A percentile compares a stretch with the other conserved stretches of the same genome.
These are phyloP conservation scores for Verbena officinalis DNA, from an alignment of 257 asterid species.

Conservation along the genomic window DNA sequence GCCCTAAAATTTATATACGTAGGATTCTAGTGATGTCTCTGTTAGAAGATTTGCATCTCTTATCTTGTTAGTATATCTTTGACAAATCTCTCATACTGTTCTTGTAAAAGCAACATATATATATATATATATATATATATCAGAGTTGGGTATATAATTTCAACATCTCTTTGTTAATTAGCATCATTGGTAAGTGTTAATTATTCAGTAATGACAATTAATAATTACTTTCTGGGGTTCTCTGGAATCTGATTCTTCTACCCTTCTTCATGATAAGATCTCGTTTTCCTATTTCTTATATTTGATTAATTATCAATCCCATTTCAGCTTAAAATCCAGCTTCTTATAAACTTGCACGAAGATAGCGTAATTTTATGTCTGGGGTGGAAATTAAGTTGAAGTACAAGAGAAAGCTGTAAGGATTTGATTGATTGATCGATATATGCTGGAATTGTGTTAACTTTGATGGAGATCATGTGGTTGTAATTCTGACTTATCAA, in stretches of 20 bases:
- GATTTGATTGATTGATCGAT: constrained; percentile 8
- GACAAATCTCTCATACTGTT: neutral
- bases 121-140: no score
- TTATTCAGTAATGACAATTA: neutral
- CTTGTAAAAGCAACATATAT: neutral
- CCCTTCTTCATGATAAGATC: neutral
- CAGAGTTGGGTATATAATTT: neutral
- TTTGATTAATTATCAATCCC: neutral
- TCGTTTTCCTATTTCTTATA: neutral
- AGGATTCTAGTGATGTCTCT: constrained; percentile 38
- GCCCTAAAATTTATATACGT: no score
- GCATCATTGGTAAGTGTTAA: neutral
- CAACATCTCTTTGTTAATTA: no score
- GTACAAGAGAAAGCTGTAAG: constrained; percentile 14
- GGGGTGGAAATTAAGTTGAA: neutral
- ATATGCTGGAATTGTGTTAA: constrained; percentile 5
- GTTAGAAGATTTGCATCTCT: neutral
- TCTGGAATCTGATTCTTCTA: neutral
- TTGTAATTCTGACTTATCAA: neutral
- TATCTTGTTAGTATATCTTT: neutral
- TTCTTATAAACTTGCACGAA: no score
- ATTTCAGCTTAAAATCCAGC: no score
- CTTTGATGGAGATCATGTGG: constrained; percentile 18
- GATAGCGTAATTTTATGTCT: neutral
- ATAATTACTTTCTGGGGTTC: neutral